Evolutionary conservation across 2,329 filamentous ascomycete species (phyloP), one percentile per base, ranked within the genome.

Genomic region (Paradendryphiella salina): DNA sequence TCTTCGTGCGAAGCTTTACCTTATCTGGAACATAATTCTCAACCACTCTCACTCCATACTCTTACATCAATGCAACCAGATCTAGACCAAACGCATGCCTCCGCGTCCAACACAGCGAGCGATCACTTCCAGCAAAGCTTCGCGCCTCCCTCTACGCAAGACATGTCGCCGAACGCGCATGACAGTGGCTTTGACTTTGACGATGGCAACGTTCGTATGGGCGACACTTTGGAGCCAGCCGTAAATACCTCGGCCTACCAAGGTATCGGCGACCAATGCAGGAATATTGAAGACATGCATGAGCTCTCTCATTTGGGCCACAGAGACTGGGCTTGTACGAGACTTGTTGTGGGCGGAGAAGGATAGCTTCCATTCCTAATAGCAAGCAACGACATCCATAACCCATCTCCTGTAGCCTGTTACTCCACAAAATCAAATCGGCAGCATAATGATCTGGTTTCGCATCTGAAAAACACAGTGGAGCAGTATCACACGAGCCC

Each of bases 141-240:
- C 2, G 54, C 63, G 1, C 50, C 65, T 1, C 47, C 60, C 1
- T 59, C 66, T n/a, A 54, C 46, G 11, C 62, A 65, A 34, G 67
- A 62, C 38, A 51, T 57, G 2, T 35, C 51, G 3, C 46, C 50
- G 5, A 62, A 51, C 17, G 54, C 52, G 17, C 59, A 69, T 21
- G 58, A 68, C 15, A 75, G 74, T 46, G 64, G 66, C 10, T 73
- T 76, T 54, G 73, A 77, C 55, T 76, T 77, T 63, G 61, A 57
- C 15, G 69, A 64, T 41, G 72, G 73, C 10, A 71, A 73, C 32
- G 75, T 77, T 47, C 67, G 70, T 45, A 69, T 76, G 15, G 37
- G 52, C 0, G 60, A 56, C 35, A 66, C 67, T 10, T 75, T 76
- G 43, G 73, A 76, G 17, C 63, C 70, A 0, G 50, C 60, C 10